Percentiles rank a stretch among this genome's conserved stretches.
These are phyloP conservation scores for Boletus tomentosulus DNA, from an alignment of 768 basidiomycete genomes.

Conservation along the genomic window DNA sequence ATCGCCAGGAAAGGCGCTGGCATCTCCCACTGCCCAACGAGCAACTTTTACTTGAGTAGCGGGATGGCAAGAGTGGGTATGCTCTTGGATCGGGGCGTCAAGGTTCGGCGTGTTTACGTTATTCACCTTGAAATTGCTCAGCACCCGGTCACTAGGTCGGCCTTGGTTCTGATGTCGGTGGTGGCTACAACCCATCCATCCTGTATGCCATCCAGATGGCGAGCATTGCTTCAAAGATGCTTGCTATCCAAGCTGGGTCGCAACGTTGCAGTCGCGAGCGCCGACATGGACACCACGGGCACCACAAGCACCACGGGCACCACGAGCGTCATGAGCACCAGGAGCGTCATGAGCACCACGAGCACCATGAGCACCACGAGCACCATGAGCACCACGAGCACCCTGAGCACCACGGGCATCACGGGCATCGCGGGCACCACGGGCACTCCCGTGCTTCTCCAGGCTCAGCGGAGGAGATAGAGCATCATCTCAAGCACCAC, in stretches of 20 bases:
- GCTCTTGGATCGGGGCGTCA: slow-evolving; percentile 80
- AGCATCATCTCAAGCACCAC: not conserved
- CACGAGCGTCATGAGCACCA: too few relatives aligned
- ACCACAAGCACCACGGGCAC: not conserved
- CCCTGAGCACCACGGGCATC: not conserved
- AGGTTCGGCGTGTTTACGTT: slow-evolving; percentile 44
- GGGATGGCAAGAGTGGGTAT: slow-evolving; percentile 78
- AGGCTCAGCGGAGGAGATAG: not conserved
- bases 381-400: too few relatives aligned
- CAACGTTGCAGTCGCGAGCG: not conserved
- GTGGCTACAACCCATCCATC: slow-evolving; percentile 82
- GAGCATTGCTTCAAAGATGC: slow-evolving; percentile 75
- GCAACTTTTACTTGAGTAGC: slow-evolving; percentile 87
- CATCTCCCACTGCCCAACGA: slow-evolving; percentile 90
- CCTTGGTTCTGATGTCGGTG: slow-evolving; percentile 91
- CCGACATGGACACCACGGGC: not conserved
- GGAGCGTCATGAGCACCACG: too few relatives aligned
- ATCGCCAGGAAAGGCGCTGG: slow-evolving; percentile 65
- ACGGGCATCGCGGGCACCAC: not conserved
- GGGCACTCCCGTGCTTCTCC: not conserved
- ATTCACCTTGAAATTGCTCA: slow-evolving; percentile 5
- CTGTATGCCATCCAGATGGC: slow-evolving; percentile 70
- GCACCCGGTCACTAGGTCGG: slow-evolving; percentile 57
- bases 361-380: too few relatives aligned
- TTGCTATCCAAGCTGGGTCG: slow-evolving; percentile 44